A percentile compares a stretch with the other conserved stretches of the same genome.
These are phyloP conservation scores for Exophiala oligosperma DNA, from an alignment of 2,329 filamentous ascomycete genomes.

Conservation along the genomic window DNA sequence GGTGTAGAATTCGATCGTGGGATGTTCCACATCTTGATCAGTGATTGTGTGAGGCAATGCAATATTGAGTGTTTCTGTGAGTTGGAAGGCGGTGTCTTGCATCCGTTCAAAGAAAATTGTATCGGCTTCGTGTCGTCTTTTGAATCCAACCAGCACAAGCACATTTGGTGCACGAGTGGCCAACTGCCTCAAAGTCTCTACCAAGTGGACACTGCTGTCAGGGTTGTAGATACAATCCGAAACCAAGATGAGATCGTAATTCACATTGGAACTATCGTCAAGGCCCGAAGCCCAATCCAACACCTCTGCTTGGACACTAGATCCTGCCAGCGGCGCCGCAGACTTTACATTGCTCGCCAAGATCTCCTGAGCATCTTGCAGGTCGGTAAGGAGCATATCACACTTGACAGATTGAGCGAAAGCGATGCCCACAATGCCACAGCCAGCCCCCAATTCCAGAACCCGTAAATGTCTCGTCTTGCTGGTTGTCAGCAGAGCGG, in stretches of 20 bases:
- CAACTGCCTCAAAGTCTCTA: slow-evolving; percentile 56
- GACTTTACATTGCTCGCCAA: slow-evolving; percentile 55
- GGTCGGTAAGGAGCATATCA: slow-evolving; percentile 63
- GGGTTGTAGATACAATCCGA: slow-evolving; percentile 75
- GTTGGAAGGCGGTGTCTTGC: slow-evolving; percentile 38
- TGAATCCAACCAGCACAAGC: slow-evolving; percentile 62
- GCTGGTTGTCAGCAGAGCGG: slow-evolving; percentile 35
- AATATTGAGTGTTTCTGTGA: slow-evolving; percentile 35
- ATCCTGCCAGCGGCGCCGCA: slow-evolving; percentile 44
- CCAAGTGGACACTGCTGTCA: slow-evolving; percentile 64
- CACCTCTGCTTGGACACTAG: slow-evolving; percentile 48
- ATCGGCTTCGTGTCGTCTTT: slow-evolving; percentile 67
- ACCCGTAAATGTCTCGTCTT: slow-evolving; percentile 45
- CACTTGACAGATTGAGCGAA: slow-evolving; percentile 55
- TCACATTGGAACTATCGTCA: slow-evolving; percentile 36
- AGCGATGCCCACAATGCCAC: slow-evolving; percentile 67
- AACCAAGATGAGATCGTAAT: slow-evolving; percentile 62
- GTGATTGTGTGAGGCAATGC: slow-evolving; percentile 36
- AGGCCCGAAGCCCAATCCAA: slow-evolving; percentile 62
- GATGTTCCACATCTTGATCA: slow-evolving; percentile 35
- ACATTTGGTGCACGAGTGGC: slow-evolving; percentile 49
- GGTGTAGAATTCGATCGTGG: slow-evolving; percentile 38
- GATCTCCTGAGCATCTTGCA: slow-evolving; percentile 64
- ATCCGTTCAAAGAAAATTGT: slow-evolving; percentile 66
- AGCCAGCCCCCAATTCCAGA: slow-evolving; percentile 68